Base-by-base conservation (phyloP, 331 rosid genomes). In the Rhamnella rubrinervis region DNA sequence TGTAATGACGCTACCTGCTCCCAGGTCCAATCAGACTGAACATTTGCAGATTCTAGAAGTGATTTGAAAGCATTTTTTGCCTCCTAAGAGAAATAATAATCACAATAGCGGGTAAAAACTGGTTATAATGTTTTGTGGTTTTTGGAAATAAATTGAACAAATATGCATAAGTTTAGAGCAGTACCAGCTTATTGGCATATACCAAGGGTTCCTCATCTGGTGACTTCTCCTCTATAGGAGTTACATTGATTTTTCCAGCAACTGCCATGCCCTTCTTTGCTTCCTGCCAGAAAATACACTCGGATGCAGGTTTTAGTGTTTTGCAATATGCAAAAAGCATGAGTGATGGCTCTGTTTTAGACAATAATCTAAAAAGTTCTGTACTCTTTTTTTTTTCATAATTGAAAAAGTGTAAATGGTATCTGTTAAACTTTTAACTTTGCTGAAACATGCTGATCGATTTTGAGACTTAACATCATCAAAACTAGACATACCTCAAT, bases 21-120 rank as follows among this genome's bases (percentile, higher is more conserved):
- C 99, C 99, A 95, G 59, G 96, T 83, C 99, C 99, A 95, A 86
- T 95, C 99, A 74, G 99, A 95, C 65, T 87, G 95, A 26, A 95
- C 99, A 75, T 87, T 95, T 28, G 73, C 96, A 63, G 92, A 91
- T 79, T 95, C 99, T 82, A 95, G 70, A 56, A 95, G 97, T 2
- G 88, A 86, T 83, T 95, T 95, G 74, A 95, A 95, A 47, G 97
- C 96, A 74, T 77, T 89, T 86, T 91, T 95, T 67, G 99, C 99
- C 82, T 95, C 99, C 99, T 95, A 67, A 63, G 19, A 59, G 26
- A 56, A 17, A 59, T 26, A 3, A 21, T 14, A 56, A 55, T 57
- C 40, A 74, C 40, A 26, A 50, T 19, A 69, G 14, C 31, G 26
- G 44, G 17, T 7, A 40, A 26, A 63, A 44, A 21, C 7, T 17